Base-by-base conservation (phyloP, 164 flowering plant genomes). In the Kingdonia uniflora region DNA sequence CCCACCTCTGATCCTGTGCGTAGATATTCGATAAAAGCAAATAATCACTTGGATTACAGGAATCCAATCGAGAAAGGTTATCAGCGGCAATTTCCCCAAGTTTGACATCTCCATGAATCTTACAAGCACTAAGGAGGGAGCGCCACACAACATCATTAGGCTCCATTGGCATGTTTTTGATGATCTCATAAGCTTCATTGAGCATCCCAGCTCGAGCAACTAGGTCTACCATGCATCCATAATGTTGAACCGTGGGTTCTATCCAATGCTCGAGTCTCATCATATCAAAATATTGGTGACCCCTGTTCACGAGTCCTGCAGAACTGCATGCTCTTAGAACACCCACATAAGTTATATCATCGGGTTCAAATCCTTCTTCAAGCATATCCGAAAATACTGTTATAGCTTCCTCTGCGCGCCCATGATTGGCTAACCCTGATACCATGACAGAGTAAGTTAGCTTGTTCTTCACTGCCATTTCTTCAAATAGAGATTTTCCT, bases 211-310 rank as follows among this genome's bases (percentile, higher is more conserved):
- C 80, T 54, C 89, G 71, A 2, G 80, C 88, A 65, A 77, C 17
- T 49, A 90, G 89, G 58, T 82, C 95, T 1, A 90, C 82, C 78
- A 84, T 42, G 70, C 97, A 87, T 15, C 87, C 94, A 47, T 82
- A 89, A 52, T 79, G 92, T 24, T 80, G 78, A 47, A 84, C 54
- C 20, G 87, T 79, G 0, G 95, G 95, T 42, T 61, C 71, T 29
- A 86, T 76, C 49, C 58, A 56, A 58, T 76, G 77, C 68, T 89
- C 80, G 7, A n/a, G 10, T 56, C 56, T 75, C 90, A 86, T 82
- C 62, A 53, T 70, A 1, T 68, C 44, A 33, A 87, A 87, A 45
- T 37, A 67, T 6, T 59, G 57, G 6, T 64, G 61, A 24, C 91
- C 95, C 54, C 76, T 78, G 8, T 79, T 65, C 6, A 84, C 79